Percentiles rank a stretch among this genome's conserved stretches.
Evolutionary conservation across 2,329 filamentous ascomycete species (phyloP).

Genomic region (Aspergillus aculeatus): DNA sequence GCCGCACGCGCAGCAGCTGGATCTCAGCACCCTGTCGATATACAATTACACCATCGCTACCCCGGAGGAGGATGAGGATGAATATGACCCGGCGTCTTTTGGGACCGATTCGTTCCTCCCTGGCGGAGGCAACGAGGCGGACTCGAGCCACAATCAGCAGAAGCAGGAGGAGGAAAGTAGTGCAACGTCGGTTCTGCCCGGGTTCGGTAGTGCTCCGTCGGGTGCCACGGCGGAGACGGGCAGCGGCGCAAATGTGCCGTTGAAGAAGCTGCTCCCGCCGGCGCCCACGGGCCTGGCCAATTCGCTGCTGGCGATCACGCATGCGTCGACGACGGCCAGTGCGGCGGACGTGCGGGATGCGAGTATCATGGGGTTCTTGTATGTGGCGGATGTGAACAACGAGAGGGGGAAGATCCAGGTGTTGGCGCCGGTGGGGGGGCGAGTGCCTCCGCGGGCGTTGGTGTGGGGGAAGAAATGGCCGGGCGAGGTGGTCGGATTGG

Average conservation of each 20-base stretch:
- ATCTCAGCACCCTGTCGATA: slow-evolving; percentile 71
- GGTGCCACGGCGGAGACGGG: slow-evolving; percentile 17
- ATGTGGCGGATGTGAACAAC: slow-evolving; percentile 87
- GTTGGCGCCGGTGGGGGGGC: slow-evolving; percentile 77
- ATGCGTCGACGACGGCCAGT: slow-evolving; percentile 67
- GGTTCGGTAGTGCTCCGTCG: slow-evolving; percentile 19
- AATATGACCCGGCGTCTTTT: slow-evolving; percentile 40
- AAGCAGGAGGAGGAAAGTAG: slow-evolving; percentile 20
- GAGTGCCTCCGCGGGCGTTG: slow-evolving; percentile 75
- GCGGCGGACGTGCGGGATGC: slow-evolving; percentile 74
- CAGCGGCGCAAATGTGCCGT: slow-evolving; percentile 27
- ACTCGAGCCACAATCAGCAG: slow-evolving; percentile 14
- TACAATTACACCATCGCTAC: slow-evolving; percentile 67
- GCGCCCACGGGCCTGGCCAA: slow-evolving; percentile 65
- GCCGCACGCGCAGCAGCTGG: slow-evolving; percentile 81
- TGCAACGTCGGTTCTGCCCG: slow-evolving; percentile 23
- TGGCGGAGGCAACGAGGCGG: slow-evolving; percentile 30
- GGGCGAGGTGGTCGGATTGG: slow-evolving; percentile 74
- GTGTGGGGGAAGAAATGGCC: slow-evolving; percentile 80
- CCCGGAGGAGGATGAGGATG: slow-evolving; percentile 51
- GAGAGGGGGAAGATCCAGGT: slow-evolving; percentile 77
- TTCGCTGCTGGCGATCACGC: slow-evolving; percentile 79
- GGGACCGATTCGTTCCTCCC: slow-evolving; percentile 38
- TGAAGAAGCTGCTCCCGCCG: slow-evolving; percentile 65
- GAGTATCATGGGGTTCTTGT: slow-evolving; percentile 87